Evolutionary conservation across 257 asterid genomes (phyloP).

Genomic region (Plantago elongata): DNA sequence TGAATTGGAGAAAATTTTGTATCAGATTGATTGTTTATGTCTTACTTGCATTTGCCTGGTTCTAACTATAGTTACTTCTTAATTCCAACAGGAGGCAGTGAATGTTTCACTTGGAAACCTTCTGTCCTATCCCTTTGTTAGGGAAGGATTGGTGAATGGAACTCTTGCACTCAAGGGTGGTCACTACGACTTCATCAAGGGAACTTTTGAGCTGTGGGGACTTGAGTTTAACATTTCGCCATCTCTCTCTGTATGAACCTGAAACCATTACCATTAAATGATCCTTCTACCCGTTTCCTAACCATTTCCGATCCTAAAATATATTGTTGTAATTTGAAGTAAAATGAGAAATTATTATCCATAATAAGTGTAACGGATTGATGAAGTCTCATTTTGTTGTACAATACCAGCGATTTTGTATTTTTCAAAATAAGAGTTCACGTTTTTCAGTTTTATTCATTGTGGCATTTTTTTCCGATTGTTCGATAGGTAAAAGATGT

Average conservation of each 20-base stretch:
- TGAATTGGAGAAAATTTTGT: slow-evolving; percentile 7
- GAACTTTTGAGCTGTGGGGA: slow-evolving; percentile 91
- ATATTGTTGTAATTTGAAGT: slow-evolving; percentile 31
- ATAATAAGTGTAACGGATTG: slow-evolving; percentile 31
- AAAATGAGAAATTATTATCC: slow-evolving; percentile 16
- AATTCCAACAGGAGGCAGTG: slow-evolving; percentile 71
- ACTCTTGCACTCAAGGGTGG: slow-evolving; percentile 90
- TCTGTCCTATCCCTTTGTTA: slow-evolving; percentile 78
- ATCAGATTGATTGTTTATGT: too few species aligned
- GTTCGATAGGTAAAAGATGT: slow-evolving; percentile 60
- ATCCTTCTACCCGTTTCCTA: slow-evolving; percentile 18
- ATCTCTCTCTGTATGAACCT: slow-evolving; percentile 72
- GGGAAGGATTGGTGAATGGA: slow-evolving; percentile 81
- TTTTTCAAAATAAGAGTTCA: slow-evolving; percentile 21
- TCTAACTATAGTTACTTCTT: background rate
- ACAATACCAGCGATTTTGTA: slow-evolving; percentile 14
- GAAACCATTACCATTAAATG: slow-evolving; percentile 25
- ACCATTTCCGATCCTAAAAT: slow-evolving; percentile 25
- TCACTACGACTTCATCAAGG: slow-evolving; percentile 72
- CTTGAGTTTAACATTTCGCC: slow-evolving; percentile 75
- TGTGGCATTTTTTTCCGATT: slow-evolving; percentile 31
- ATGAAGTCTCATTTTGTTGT: slow-evolving; percentile 20
- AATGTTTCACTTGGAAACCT: slow-evolving; percentile 87
- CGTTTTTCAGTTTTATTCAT: slow-evolving; percentile 30
- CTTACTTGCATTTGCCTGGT: too few species aligned